phyloP scores from a whole-genome alignment of 495 filamentous ascomycete species.

The Astrothelium subdiscretum region DNA sequence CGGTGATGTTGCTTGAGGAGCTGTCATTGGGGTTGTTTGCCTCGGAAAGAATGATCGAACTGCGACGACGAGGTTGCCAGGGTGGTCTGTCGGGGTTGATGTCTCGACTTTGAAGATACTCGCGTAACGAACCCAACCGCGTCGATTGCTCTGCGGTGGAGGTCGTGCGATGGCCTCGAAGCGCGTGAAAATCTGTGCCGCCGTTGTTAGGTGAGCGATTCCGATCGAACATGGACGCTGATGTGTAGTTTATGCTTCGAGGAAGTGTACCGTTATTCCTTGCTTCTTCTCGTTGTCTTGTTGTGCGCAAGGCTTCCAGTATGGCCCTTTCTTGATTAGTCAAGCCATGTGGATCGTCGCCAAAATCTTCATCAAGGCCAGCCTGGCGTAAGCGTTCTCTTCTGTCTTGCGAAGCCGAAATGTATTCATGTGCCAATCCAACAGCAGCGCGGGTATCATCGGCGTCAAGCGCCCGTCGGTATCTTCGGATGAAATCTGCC shows the following conservation, averaged over 20 bases:
- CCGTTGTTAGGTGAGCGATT: background rate
- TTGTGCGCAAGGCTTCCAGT: conserved; percentile 42
- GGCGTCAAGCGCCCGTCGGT: conserved; percentile 28
- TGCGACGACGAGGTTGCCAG: background rate
- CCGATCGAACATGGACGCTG: conserved; percentile 25
- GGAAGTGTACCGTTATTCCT: conserved; percentile 16
- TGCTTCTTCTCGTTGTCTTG: conserved; percentile 25
- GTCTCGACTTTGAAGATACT: background rate
- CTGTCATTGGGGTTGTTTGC: background rate
- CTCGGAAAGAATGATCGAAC: background rate
- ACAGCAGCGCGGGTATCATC: conserved; percentile 25
- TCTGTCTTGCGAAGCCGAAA: conserved; percentile 26
- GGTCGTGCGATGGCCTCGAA: conserved; percentile 6
- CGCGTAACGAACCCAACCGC: background rate
- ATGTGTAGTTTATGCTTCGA: conserved; percentile 32
- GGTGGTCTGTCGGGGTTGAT: background rate
- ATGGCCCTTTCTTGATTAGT: conserved; percentile 46
- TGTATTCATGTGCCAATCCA: conserved; percentile 31
- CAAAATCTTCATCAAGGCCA: conserved; percentile 10
- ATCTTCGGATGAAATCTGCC: conserved; percentile 27
- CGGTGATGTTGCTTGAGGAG: background rate
- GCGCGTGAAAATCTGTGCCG: background rate
- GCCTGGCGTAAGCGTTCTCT: conserved; percentile 18
- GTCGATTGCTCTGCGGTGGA: conserved; percentile 10
- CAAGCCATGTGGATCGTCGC: conserved; percentile 38